Percentiles rank a stretch among this genome's conserved stretches.
Evolutionary conservation across 2,329 filamentous ascomycete species (phyloP).

Genomic region (Aureobasidium sp.): DNA sequence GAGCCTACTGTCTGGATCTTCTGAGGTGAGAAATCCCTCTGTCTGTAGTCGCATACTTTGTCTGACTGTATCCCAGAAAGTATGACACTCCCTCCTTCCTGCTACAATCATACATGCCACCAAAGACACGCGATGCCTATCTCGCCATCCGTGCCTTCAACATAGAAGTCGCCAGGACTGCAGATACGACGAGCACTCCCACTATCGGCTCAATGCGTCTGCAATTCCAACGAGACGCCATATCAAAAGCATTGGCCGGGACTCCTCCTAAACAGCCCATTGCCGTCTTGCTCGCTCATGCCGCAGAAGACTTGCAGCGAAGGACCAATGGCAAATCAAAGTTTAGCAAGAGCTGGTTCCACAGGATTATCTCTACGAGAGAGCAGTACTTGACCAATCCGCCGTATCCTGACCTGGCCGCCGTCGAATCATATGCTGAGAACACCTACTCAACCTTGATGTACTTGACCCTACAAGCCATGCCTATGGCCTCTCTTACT

Average conservation of each 20-base stretch:
- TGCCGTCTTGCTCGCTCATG: conserved; percentile 71
- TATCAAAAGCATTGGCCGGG: conserved; percentile 70
- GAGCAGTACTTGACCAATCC: conserved; percentile 78
- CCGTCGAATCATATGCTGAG: conserved; percentile 83
- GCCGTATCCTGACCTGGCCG: conserved; percentile 65
- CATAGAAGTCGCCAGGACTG: conserved; percentile 80
- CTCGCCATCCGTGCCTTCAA: conserved; percentile 88
- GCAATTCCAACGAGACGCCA: conserved; percentile 88
- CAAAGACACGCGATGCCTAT: conserved; percentile 70
- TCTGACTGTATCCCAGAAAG: conserved; percentile 47
- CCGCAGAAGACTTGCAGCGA: conserved; percentile 51
- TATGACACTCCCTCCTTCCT: conserved; percentile 86
- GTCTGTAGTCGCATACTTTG: neutral
- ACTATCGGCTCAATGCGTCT: conserved; percentile 82
- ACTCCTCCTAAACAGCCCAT: conserved; percentile 84
- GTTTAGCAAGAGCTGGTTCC: conserved; percentile 51
- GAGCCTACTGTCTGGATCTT: conserved; percentile 52
- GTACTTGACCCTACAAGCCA: conserved; percentile 74
- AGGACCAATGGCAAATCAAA: conserved; percentile 41
- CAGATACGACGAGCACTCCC: conserved; percentile 82
- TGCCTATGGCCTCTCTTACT: conserved; percentile 74
- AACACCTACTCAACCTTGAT: conserved; percentile 90
- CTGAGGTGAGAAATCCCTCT: conserved; percentile 38
- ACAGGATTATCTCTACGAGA: conserved; percentile 68
- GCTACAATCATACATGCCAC: conserved; percentile 76